Base-by-base conservation (phyloP, 2,329 filamentous ascomycete species). In the Microsporum ferrugineum region DNA sequence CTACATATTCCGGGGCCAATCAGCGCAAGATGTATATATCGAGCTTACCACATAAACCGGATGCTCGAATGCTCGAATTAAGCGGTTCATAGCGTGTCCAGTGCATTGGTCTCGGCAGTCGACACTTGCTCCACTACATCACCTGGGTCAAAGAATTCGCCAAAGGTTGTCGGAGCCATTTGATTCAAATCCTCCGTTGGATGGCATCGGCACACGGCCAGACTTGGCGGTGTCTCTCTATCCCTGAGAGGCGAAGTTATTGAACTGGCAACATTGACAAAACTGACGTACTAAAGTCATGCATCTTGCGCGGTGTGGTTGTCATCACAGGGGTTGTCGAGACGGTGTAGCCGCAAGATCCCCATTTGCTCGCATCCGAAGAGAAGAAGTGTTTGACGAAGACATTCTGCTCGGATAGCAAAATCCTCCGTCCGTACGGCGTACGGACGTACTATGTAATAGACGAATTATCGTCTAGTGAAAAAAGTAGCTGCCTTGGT, bases 151-250 rank as follows among this genome's bases (percentile, higher is more conserved):
- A 36, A 17, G 12, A 36, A 55, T 34, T 36, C 49, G 49, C 49
- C 49, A 55, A 55, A 55, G 49, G 49, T 55, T 55, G 49, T 55
- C 49, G 49, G 49, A 55, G 31, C 49, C 14, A 55, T 55, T 34
- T 55, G 31, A 23, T 55, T 12, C 49, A 55, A 55, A 55, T 17
- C 45, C 49, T 55, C 49, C 49, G 49, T 55, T 55, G 4, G 12
- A 34, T 7, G 14, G 12, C 5, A 55, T 36, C 49, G 33, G 29
- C 4, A 31, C 17, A 17, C 49, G 31, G 45, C 23, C 27, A 55
- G 31, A 53, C 12, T 55, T 8, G 23, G 49, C 29, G 5, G 45
- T 14, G 6, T 1, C 7, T 6, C 45, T 10, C 12, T 17, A 49
- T 29, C 27, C 17, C 10, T 23, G 23, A 49, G 27, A 10, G 7